These are phyloP conservation scores for Botryotinia convoluta DNA, from an alignment of 2,329 filamentous ascomycete species.

Conservation along the genomic window DNA sequence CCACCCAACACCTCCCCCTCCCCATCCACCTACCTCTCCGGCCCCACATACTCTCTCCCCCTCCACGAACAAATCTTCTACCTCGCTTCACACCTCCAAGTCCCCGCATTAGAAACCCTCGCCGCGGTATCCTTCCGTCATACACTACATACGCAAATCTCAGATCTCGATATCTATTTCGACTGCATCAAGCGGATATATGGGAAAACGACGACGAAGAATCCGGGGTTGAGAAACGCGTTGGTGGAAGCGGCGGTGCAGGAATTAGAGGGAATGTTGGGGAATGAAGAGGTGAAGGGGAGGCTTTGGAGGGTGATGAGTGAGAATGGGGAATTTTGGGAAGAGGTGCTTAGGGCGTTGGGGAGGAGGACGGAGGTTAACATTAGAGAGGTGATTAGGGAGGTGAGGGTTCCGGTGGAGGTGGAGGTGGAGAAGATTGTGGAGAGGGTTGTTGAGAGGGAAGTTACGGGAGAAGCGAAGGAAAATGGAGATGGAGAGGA, in stretches of 20 bases:
- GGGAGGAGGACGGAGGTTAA: constrained; percentile 5
- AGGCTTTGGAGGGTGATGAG: constrained; percentile 23
- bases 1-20: constrained; percentile 17
- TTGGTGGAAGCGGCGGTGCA: constrained; percentile 27
- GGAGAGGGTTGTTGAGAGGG: constrained; percentile 2
- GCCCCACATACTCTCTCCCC: constrained; percentile 19
- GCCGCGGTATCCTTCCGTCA: constrained; percentile 23
- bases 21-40: not conserved
- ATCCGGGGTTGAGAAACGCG: constrained; percentile 22
- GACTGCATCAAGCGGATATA: constrained; percentile 23
- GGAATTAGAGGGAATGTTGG: constrained; percentile 26
- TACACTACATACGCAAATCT: constrained; percentile 23
- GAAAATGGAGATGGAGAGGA: constrained; percentile 17
- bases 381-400: constrained; percentile 19
- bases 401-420: constrained; percentile 29
- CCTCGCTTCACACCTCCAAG: constrained; percentile 23
- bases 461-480: not conserved
- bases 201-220: not conserved
- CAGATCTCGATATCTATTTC: constrained; percentile 20
- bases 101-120: constrained; percentile 21
- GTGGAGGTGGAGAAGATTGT: constrained; percentile 26
- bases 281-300: constrained; percentile 6
- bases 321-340: constrained; percentile 27
- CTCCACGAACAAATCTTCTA: constrained; percentile 28
- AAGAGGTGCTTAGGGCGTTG: constrained; percentile 24